phyloP scores from a whole-genome alignment of 2,329 filamentous ascomycete species.

The Zymoseptoria passerinii region DNA sequence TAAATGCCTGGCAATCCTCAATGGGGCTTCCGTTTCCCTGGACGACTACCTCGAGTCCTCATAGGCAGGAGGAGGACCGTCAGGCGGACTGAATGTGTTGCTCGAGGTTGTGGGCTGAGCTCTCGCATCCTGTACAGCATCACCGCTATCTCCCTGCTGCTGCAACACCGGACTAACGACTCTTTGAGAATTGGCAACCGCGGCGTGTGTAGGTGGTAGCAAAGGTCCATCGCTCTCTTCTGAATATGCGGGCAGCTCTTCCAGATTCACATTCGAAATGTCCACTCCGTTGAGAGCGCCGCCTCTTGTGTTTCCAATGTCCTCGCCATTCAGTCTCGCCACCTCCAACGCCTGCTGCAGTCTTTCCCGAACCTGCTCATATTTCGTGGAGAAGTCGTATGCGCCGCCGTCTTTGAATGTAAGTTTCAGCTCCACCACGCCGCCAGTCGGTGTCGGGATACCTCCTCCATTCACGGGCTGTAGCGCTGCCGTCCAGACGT shows the following conservation, averaged over 20 bases:
- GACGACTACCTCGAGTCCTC: constrained; percentile 59
- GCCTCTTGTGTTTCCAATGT: constrained; percentile 20
- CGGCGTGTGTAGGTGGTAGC: constrained; percentile 31
- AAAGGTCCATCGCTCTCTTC: constrained; percentile 40
- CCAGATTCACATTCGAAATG: constrained; percentile 62
- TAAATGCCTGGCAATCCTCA: neutral
- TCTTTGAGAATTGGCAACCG: constrained; percentile 16
- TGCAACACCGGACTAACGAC: constrained; percentile 8
- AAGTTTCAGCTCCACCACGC: constrained; percentile 70
- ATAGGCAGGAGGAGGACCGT: constrained; percentile 80
- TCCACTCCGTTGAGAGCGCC: constrained; percentile 40
- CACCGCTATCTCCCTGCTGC: constrained; percentile 16
- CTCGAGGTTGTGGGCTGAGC: constrained; percentile 13
- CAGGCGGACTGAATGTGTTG: constrained; percentile 44
- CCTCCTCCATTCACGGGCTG: constrained; percentile 76
- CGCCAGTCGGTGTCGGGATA: constrained; percentile 62
- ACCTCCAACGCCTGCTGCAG: constrained; percentile 72
- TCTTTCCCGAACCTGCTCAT: constrained; percentile 76
- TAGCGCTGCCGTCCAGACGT: constrained; percentile 76
- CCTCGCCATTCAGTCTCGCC: constrained; percentile 39
- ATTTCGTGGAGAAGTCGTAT: constrained; percentile 76
- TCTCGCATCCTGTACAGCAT: constrained; percentile 7
- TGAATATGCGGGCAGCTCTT: constrained; percentile 83
- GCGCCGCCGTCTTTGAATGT: constrained; percentile 95
- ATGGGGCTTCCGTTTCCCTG: neutral